Evolutionary conservation across 495 filamentous ascomycete genomes (phyloP), one percentile per base, ranked within the genome.

Genomic region (Aspergillus nidulans): DNA sequence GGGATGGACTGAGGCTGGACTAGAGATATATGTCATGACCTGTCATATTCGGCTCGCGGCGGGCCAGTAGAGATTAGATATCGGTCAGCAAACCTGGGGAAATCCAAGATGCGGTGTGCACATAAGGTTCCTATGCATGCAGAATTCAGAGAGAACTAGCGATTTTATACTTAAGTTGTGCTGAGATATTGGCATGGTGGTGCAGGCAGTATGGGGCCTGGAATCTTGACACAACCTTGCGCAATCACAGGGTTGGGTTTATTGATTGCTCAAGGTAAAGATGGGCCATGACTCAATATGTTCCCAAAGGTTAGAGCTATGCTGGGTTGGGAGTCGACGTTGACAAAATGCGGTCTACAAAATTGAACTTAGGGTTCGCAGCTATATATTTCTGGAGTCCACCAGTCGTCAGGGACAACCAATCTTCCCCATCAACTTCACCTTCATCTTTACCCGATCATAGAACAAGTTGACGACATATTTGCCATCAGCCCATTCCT

Each of bases 51-150:
- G 24, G 53, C 9, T 43, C 42, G 28, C 34, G 2, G 30, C 21
- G 32, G 21, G 26, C 24, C 5, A 42, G 15, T n/a, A 39, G 41
- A 55, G 53, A 55, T 55, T 55, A 49, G 24, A 49, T 49, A 32
- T 49, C 44, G 43, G 41, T 23, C n/a, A n/a, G 19, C 18, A 18
- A 44, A 44, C 7, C 50, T 41, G 50, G 25, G 24, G 20, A 38
- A 53, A 23, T 6, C 20, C 26, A 56, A 49, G n/a, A 56, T 56
- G 53, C 53, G 53, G 45, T 56, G 53, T 34, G 32, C 30, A 4
- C 28, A 5, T 43, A 23, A 46, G 43, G 43, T n/a, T 41, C 6
- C 28, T 16, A 3, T 23, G 8, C 15, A 32, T 9, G 15, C 18
- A 47, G 12, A 4, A 16, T 26, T 49, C 16, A 7, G 6, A 16